Evolutionary conservation across 192 early-diverging fungal genomes (phyloP).

Genomic region (Coemansia sp.): DNA sequence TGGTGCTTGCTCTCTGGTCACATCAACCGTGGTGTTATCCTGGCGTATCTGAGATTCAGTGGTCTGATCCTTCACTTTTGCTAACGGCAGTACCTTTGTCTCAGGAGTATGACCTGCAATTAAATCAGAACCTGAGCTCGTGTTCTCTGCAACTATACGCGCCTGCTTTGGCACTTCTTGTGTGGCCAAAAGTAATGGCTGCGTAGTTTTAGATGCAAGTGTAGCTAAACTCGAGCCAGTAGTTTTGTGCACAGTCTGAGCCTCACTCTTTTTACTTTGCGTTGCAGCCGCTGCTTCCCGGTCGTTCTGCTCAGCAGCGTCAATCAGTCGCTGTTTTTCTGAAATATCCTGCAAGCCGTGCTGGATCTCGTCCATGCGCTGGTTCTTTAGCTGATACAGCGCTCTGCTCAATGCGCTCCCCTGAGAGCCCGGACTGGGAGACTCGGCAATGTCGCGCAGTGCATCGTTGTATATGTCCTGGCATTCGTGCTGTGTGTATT

Average conservation of each 20-base stretch:
- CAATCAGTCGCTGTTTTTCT: neutral
- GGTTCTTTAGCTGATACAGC: slow-evolving; percentile 16
- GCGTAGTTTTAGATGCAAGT: neutral
- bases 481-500: slow-evolving; percentile 28
- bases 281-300: neutral
- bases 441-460: neutral
- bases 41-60: neutral
- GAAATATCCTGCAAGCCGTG: neutral
- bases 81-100: neutral
- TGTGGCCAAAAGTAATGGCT: neutral
- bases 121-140: neutral
- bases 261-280: neutral
- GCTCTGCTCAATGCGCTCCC: slow-evolving; percentile 13
- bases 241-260: no score
- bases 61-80: neutral
- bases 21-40: neutral
- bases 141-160: neutral
- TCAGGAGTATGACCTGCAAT: neutral
- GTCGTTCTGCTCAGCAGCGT: neutral
- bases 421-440: neutral
- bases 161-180: neutral
- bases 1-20: neutral
- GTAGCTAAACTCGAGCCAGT: neutral
- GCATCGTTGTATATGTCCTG: slow-evolving; percentile 24
- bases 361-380: slow-evolving; percentile 35